Conservation (phyloP, 192 early-diverging fungal species). For the Coemansia sp. region DNA sequence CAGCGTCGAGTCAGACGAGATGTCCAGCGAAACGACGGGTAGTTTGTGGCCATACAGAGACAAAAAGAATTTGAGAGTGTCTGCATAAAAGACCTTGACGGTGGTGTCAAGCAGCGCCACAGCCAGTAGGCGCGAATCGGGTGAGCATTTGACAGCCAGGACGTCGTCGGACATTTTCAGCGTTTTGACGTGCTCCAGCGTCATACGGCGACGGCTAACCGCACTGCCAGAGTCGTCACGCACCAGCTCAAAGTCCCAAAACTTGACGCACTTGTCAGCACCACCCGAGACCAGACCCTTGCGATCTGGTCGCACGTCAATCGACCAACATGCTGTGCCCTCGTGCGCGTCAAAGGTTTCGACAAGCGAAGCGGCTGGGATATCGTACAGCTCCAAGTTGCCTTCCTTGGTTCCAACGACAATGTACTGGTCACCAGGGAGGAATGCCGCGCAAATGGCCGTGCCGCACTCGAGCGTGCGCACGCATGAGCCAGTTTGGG, state of each 20-base stretch:
- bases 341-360: constrained; percentile 93
- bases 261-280: constrained; percentile 95
- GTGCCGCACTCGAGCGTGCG: constrained; percentile 91
- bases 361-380: constrained; percentile 79
- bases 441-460: constrained; percentile 89
- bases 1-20: constrained; percentile 90
- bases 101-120: constrained; percentile 92
- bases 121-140: constrained; percentile 85
- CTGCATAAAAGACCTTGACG: constrained; percentile 96
- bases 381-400: constrained; percentile 87
- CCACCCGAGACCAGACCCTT: constrained; percentile 89
- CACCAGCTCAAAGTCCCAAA: constrained; percentile 93
- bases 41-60: constrained; percentile 98
- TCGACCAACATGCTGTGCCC: constrained; percentile 79
- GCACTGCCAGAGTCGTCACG: constrained; percentile 41
- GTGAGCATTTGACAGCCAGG: constrained; percentile 81
- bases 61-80: constrained; percentile 96
- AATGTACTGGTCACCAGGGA: constrained; percentile 85
- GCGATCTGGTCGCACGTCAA: constrained; percentile 84
- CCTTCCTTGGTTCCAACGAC: constrained; percentile 95
- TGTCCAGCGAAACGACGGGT: constrained; percentile 98
- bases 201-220: constrained; percentile 62
- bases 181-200: constrained; percentile 85
- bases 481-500: constrained; percentile 79
- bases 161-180: constrained; percentile 96